Evolutionary conservation across 2,329 filamentous ascomycete species (phyloP).

Genomic region (Graphilbum ipis-grandicollis): DNA sequence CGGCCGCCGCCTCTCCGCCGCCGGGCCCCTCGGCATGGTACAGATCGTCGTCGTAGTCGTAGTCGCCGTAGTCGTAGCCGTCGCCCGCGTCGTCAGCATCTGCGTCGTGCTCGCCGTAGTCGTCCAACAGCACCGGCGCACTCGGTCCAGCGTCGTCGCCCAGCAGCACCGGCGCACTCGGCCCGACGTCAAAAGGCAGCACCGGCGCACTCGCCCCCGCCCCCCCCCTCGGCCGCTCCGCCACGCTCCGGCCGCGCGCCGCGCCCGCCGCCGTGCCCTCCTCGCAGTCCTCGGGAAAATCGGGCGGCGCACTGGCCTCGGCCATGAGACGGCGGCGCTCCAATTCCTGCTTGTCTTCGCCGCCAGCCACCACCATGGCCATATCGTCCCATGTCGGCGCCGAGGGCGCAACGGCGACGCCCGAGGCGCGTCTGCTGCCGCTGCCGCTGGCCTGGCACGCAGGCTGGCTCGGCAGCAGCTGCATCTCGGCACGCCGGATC

Average conservation of each 20-base stretch:
- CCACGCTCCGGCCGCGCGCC: too few species aligned
- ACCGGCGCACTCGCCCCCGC: conserved; percentile 33
- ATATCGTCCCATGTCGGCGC: conserved; percentile 30
- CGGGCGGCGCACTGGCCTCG: conserved; percentile 46
- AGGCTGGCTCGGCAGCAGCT: conserved; percentile 67
- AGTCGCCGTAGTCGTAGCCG: not conserved
- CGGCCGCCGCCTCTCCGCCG: not conserved
- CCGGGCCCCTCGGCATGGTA: not conserved
- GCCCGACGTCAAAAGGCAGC: not conserved
- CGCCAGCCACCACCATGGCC: not conserved
- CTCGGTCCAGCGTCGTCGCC: too few species aligned
- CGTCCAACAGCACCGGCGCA: too few species aligned
- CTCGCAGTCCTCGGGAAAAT: conserved; percentile 35
- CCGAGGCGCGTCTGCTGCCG: conserved; percentile 21
- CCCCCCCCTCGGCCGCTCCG: too few species aligned
- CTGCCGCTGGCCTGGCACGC: conserved; percentile 23
- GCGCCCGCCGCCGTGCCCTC: conserved; percentile 13
- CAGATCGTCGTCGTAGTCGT: too few species aligned
- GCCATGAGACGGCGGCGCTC: conserved; percentile 47
- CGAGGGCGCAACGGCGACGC: conserved; percentile 23
- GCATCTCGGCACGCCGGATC: conserved; percentile 58
- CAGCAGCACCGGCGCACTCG: not conserved
- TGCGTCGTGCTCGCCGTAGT: too few species aligned
- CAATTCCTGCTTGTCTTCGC: conserved; percentile 67
- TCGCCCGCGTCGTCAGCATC: too few species aligned